Percentiles rank a stretch among this genome's conserved stretches.
These are phyloP conservation scores for Scalesia atractyloides DNA, from an alignment of 129 eudicot genomes.

Conservation along the genomic window DNA sequence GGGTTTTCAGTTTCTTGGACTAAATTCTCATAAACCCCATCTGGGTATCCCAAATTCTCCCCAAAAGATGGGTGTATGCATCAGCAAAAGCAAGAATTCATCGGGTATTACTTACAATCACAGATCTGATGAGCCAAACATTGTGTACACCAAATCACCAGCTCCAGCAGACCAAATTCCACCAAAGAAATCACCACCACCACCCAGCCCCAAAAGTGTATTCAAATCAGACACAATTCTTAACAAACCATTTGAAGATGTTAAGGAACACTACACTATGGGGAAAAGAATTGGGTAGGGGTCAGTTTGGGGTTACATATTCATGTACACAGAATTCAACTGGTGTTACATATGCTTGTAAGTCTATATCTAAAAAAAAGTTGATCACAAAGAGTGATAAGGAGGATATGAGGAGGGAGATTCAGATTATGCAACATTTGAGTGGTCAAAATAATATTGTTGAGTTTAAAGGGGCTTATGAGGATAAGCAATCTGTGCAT, in stretches of 20 bases:
- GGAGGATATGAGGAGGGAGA: constrained; percentile 90
- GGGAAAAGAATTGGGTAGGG: constrained; percentile 83
- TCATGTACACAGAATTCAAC: constrained; percentile 60
- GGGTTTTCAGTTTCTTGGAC: constrained; percentile 13
- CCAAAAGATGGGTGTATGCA: constrained; percentile 54
- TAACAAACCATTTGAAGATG: constrained; percentile 73
- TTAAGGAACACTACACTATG: constrained; percentile 58
- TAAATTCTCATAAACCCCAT: constrained; percentile 23
- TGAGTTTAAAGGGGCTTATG: constrained; percentile 87
- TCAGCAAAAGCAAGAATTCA: constrained; percentile 47
- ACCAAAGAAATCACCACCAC: constrained; percentile 34
- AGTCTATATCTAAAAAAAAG: constrained; percentile 85
- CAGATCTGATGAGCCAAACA: constrained; percentile 40
- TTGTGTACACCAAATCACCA: constrained; percentile 61
- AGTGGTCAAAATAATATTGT: constrained; percentile 90
- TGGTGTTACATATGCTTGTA: constrained; percentile 67
- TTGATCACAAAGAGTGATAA: constrained; percentile 73
- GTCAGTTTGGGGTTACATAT: constrained; percentile 87
- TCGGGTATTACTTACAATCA: constrained; percentile 28
- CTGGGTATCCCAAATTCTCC: constrained; percentile 22
- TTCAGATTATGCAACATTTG: constrained; percentile 92
- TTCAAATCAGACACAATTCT: constrained; percentile 65
- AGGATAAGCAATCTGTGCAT: constrained; percentile 74
- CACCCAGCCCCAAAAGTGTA: constrained; percentile 43
- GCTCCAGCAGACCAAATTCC: constrained; percentile 47